phyloP scores from a whole-genome alignment of 495 filamentous ascomycete species.

The Penicillium turbatum region DNA sequence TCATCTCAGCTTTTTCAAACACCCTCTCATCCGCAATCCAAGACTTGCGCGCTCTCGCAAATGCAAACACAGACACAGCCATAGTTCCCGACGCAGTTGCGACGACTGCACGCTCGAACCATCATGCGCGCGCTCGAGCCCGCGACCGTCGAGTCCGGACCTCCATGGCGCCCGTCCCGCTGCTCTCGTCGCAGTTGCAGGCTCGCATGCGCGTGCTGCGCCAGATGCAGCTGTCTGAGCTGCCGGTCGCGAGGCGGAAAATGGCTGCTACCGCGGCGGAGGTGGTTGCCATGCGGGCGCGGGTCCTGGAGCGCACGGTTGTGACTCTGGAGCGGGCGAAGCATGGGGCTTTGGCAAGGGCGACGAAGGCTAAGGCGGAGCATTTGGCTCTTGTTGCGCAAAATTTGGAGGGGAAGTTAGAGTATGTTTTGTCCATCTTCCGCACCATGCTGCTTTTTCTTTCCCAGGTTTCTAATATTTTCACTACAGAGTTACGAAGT shows the following conservation, averaged over 20 bases:
- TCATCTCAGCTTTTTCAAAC: conserved; percentile 27
- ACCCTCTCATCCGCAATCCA: conserved; percentile 21
- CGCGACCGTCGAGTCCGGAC: conserved; percentile 29
- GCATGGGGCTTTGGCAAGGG: conserved; percentile 60
- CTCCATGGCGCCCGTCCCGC: conserved; percentile 21
- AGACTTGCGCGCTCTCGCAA: conserved; percentile 26
- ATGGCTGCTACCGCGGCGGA: conserved; percentile 39
- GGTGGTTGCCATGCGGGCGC: conserved; percentile 31
- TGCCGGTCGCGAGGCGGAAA: conserved; percentile 31
- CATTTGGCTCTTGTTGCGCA: conserved; percentile 57
- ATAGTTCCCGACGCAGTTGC: conserved; percentile 3
- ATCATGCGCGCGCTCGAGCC: conserved; percentile 23
- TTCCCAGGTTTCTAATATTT: conserved; percentile 5
- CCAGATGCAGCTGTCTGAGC: conserved; percentile 27
- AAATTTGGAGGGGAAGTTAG: conserved; percentile 49
- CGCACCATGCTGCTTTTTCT: background rate
- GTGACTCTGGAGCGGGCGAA: conserved; percentile 54
- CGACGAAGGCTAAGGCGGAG: conserved; percentile 49
- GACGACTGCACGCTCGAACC: conserved; percentile 6
- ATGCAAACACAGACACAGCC: background rate
- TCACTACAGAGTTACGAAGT: conserved; percentile 33
- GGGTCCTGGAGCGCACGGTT: conserved; percentile 38
- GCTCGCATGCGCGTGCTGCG: conserved; percentile 29
- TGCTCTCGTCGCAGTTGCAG: conserved; percentile 25
- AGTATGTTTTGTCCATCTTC: conserved; percentile 31